These are phyloP conservation scores for Termitomyces sp. DNA, from an alignment of 768 basidiomycete genomes.

Conservation along the genomic window DNA sequence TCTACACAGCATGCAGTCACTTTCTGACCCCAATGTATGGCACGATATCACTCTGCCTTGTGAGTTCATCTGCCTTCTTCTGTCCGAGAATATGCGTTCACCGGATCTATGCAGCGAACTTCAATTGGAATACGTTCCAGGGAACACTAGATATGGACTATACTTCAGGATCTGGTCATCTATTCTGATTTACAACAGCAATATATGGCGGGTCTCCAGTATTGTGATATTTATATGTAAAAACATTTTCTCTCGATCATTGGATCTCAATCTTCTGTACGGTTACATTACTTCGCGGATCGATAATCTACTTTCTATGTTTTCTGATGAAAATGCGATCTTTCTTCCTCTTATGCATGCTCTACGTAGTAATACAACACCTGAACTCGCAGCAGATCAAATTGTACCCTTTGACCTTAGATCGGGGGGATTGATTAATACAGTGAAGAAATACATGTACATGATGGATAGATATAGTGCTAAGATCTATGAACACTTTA, in stretches of 20 bases:
- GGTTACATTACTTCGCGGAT: background rate
- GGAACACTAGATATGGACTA: constrained; percentile 34
- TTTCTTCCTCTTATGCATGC: background rate
- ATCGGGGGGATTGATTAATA: background rate
- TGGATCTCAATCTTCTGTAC: background rate
- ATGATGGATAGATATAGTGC: background rate
- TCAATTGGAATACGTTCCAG: constrained; percentile 38
- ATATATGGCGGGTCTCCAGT: constrained; percentile 25
- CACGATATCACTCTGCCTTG: constrained; percentile 53
- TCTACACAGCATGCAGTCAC: constrained; percentile 56
- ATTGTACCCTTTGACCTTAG: background rate
- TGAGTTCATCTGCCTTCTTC: constrained; percentile 23
- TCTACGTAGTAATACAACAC: background rate
- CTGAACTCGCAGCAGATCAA: background rate
- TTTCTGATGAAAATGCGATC: background rate
- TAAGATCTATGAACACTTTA: background rate
- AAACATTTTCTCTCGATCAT: background rate
- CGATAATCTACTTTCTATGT: background rate
- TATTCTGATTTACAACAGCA: constrained; percentile 19
- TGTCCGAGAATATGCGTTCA: background rate
- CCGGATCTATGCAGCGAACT: constrained; percentile 21
- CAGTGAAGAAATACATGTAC: background rate
- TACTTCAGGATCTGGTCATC: constrained; percentile 14
- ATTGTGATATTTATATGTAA: background rate
- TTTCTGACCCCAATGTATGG: constrained; percentile 53